Evolutionary conservation across 495 filamentous ascomycete genomes (phyloP).

Genomic region (Barbatosphaeria neglecta): DNA sequence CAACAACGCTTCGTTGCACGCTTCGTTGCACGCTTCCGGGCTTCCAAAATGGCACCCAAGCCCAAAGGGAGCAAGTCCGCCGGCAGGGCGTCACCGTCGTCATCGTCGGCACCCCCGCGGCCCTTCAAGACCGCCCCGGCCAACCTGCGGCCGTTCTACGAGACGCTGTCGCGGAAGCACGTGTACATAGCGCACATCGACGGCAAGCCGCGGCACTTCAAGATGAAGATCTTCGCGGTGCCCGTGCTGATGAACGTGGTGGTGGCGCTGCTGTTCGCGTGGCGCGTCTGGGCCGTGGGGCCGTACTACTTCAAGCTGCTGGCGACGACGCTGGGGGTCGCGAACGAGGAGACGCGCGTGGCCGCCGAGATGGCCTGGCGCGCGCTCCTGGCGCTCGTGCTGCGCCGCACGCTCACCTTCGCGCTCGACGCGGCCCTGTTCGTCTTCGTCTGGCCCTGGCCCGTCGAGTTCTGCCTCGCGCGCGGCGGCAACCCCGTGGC

Average conservation of each 20-base stretch:
- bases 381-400: slow-evolving; percentile 36
- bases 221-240: slow-evolving; percentile 64
- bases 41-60: slow-evolving; percentile 13
- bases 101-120: slow-evolving; percentile 24
- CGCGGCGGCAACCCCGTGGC: slow-evolving; percentile 41
- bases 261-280: slow-evolving; percentile 46
- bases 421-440: slow-evolving; percentile 42
- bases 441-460: slow-evolving; percentile 55
- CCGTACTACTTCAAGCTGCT: slow-evolving; percentile 58
- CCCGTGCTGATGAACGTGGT: slow-evolving; percentile 57
- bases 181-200: slow-evolving; percentile 78
- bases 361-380: slow-evolving; percentile 35
- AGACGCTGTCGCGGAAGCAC: slow-evolving; percentile 46
- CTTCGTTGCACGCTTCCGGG: too few relatives aligned
- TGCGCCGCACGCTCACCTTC: slow-evolving; percentile 46
- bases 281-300: slow-evolving; percentile 46
- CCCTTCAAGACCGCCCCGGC: slow-evolving; percentile 55
- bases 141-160: slow-evolving; percentile 47
- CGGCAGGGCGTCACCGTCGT: not conserved
- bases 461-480: slow-evolving; percentile 49
- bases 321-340: slow-evolving; percentile 46
- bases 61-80: slow-evolving; percentile 9
- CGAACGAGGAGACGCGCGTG: slow-evolving; percentile 47
- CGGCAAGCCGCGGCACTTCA: slow-evolving; percentile 47
- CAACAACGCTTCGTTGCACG: too few relatives aligned